Percentiles rank a stretch among this genome's conserved stretches.
Evolutionary conservation across 2,329 filamentous ascomycete species (phyloP).

Genomic region (Sphaceloma murrayae): DNA sequence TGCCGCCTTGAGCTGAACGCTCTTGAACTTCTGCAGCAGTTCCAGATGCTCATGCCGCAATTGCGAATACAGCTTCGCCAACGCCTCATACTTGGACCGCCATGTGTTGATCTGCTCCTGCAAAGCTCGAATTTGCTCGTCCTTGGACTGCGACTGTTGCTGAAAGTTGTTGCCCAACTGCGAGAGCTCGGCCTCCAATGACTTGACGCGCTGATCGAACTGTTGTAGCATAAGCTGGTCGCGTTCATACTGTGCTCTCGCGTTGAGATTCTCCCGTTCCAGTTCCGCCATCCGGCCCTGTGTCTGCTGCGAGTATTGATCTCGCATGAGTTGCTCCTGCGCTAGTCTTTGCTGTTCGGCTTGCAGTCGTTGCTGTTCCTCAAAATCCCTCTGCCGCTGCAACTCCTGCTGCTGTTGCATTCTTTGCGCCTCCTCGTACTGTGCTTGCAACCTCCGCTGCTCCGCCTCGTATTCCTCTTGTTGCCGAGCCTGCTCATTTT

Average conservation of each 20-base stretch:
- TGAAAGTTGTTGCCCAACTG: constrained; percentile 75
- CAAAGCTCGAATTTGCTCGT: constrained; percentile 84
- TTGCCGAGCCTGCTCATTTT: constrained; percentile 78
- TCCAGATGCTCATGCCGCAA: constrained; percentile 91
- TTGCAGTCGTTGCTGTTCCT: constrained; percentile 81
- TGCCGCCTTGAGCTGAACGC: constrained; percentile 88
- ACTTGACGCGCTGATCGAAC: constrained; percentile 88
- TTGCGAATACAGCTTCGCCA: constrained; percentile 96
- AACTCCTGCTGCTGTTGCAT: constrained; percentile 74
- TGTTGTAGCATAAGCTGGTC: constrained; percentile 96
- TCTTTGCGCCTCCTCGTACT: constrained; percentile 70
- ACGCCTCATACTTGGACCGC: constrained; percentile 90
- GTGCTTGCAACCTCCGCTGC: constrained; percentile 76
- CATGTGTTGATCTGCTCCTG: constrained; percentile 98
- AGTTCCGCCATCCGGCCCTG: constrained; percentile 92
- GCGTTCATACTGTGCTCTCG: constrained; percentile 89
- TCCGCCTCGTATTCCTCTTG: constrained; percentile 94
- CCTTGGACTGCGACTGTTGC: constrained; percentile 78
- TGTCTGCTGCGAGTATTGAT: constrained; percentile 88
- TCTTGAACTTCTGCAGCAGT: constrained; percentile 90
- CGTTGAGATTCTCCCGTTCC: constrained; percentile 89
- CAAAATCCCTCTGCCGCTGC: constrained; percentile 88
- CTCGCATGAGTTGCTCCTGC: constrained; percentile 77
- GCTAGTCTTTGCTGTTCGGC: constrained; percentile 84
- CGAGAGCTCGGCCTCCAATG: constrained; percentile 74